A percentile compares a stretch with the other conserved stretches of the same genome.
Conservation (phyloP, 208 protist species). For the Leishmania arabica region DNA sequence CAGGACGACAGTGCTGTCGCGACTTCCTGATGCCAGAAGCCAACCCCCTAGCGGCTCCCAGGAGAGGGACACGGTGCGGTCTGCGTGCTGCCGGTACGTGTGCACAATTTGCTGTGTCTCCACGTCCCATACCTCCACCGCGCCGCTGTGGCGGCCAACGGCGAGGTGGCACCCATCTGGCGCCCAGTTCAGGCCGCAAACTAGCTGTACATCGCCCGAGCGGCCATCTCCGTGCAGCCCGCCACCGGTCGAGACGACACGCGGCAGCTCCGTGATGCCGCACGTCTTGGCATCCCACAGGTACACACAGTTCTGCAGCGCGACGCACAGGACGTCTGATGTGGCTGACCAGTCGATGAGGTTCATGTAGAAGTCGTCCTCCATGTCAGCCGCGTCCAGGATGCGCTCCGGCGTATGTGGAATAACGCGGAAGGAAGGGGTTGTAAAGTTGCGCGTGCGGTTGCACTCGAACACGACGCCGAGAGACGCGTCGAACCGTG, state of each 20-base stretch:
- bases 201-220: conserved; percentile 19
- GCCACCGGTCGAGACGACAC: conserved; percentile 39
- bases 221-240: neutral
- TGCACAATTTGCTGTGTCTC: conserved; percentile 77
- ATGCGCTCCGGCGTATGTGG: conserved; percentile 95
- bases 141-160: conserved; percentile 85
- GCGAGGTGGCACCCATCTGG: conserved; percentile 89
- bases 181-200: conserved; percentile 95
- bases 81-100: conserved; percentile 85
- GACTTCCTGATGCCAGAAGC: conserved; percentile 93
- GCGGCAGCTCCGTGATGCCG: conserved; percentile 90
- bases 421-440: conserved; percentile 87
- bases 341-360: conserved; percentile 97
- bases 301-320: conserved; percentile 96
- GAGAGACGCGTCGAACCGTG: conserved; percentile 63
- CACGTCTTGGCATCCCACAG: conserved; percentile 97
- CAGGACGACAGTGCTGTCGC: conserved; percentile 95
- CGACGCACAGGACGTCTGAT: conserved; percentile 94
- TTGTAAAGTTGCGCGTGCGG: conserved; percentile 79
- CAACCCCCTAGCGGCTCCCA: conserved; percentile 87
- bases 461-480: conserved; percentile 88
- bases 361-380: conserved; percentile 99
- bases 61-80: conserved; percentile 64
- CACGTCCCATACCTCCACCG: conserved; percentile 94
- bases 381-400: conserved; percentile 98